Percentiles rank a stretch among this genome's conserved stretches.
Evolutionary conservation across 257 asterid species (phyloP).

Genomic region (Echium plantagineum): DNA sequence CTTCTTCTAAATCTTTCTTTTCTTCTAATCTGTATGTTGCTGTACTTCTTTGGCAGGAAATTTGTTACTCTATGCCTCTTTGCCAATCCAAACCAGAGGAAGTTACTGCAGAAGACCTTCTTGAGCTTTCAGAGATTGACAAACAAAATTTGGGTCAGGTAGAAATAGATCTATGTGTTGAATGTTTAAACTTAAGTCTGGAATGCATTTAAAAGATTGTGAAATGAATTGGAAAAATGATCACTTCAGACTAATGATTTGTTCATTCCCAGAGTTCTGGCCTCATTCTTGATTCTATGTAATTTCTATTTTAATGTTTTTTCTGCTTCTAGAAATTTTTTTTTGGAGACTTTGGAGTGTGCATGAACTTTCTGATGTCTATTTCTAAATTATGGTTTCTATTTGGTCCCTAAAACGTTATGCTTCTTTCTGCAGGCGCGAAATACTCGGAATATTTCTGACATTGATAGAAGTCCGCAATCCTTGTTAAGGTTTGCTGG

Average conservation of each 20-base stretch:
- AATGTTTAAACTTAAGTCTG: background rate
- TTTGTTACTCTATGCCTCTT: constrained; percentile 85
- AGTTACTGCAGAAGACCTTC: constrained; percentile 62
- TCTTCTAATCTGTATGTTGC: constrained; percentile 10
- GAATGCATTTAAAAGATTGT: background rate
- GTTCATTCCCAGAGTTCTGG: background rate
- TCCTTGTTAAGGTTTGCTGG: constrained; percentile 69
- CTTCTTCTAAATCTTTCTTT: background rate
- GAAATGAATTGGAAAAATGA: background rate
- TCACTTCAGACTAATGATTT: too few species aligned
- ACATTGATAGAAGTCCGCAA: constrained; percentile 69
- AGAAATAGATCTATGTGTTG: constrained; percentile 13
- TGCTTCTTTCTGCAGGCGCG: constrained; percentile 44
- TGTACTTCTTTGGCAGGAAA: constrained; percentile 42
- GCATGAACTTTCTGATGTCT: background rate
- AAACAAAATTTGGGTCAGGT: constrained; percentile 77
- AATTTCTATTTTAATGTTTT: too few species aligned
- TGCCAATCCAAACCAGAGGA: constrained; percentile 67
- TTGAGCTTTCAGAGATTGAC: constrained; percentile 67
- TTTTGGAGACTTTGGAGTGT: background rate
- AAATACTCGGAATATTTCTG: constrained; percentile 32
- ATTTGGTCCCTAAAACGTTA: background rate
- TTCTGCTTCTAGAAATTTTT: too few species aligned
- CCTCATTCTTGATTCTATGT: background rate
- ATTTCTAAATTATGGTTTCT: too few species aligned